Percentiles rank a stretch among this genome's conserved stretches.
These are phyloP conservation scores for Durusdinium trenchii DNA, from an alignment of 73 alveolate species.

Conservation along the genomic window DNA sequence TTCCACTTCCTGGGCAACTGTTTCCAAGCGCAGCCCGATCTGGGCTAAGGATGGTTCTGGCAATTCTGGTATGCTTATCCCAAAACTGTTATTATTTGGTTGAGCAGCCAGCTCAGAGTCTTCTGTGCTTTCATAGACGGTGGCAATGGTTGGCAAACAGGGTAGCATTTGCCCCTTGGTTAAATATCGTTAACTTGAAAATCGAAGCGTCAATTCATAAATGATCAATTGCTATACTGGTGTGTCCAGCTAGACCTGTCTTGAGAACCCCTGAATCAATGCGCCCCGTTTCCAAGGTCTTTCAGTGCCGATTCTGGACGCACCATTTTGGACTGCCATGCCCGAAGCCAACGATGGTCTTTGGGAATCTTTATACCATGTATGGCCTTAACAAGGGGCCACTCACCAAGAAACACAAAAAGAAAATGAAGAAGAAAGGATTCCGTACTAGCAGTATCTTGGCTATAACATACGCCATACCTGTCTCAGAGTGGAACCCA, in stretches of 20 bases:
- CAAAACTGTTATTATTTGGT: conserved; percentile 23
- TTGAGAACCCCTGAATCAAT: background rate
- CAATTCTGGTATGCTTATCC: background rate
- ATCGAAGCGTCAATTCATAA: too few species aligned
- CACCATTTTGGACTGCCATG: background rate
- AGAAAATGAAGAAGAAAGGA: background rate
- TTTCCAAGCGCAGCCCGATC: background rate
- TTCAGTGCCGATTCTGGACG: background rate
- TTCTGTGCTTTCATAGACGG: background rate
- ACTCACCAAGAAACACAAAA: background rate
- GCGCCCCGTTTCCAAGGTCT: background rate
- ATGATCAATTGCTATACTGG: background rate
- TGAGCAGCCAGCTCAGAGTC: conserved; percentile 17
- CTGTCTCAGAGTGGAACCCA: background rate
- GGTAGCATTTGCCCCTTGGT: background rate
- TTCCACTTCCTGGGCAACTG: background rate
- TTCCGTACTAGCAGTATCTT: background rate
- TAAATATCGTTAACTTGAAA: background rate
- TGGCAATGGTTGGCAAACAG: conserved; percentile 27
- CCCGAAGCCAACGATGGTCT: background rate
- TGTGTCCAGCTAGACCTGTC: background rate
- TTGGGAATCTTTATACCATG: background rate
- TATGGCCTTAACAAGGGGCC: background rate
- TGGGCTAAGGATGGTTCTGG: background rate
- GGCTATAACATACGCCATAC: background rate